Percentiles rank a stretch among this genome's conserved stretches.
Evolutionary conservation across 768 basidiomycete species (phyloP).

Genomic region (Termitomyces sp.): DNA sequence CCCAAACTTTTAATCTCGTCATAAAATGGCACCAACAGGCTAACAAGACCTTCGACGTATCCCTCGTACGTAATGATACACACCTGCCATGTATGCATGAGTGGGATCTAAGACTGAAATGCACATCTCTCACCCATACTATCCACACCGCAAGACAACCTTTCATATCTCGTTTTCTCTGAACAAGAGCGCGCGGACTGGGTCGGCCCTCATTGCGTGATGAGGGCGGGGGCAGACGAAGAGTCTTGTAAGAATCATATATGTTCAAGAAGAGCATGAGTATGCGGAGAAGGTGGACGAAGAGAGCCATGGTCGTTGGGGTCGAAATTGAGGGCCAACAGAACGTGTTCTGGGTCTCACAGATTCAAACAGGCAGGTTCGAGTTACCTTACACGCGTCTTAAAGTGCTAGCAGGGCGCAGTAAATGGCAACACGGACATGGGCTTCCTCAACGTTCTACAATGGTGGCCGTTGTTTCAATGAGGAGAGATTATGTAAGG

Average conservation of each 20-base stretch:
- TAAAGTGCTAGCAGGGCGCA: slow-evolving; percentile 4
- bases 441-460: slow-evolving; percentile 4
- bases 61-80: slow-evolving; percentile 68
- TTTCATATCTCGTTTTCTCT: slow-evolving; percentile 83
- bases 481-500: slow-evolving; percentile 14
- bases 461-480: slow-evolving; percentile 9
- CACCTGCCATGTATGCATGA: slow-evolving; percentile 38
- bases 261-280: slow-evolving; percentile 74
- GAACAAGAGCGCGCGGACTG: slow-evolving; percentile 61
- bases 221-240: slow-evolving; percentile 60
- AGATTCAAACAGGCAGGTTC: background rate
- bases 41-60: slow-evolving; percentile 56
- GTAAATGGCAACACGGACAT: slow-evolving; percentile 11
- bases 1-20: slow-evolving; percentile 73
- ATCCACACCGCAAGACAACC: slow-evolving; percentile 82
- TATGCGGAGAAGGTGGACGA: slow-evolving; percentile 65
- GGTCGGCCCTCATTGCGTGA: slow-evolving; percentile 53
- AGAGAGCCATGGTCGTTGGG: slow-evolving; percentile 49
- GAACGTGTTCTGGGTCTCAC: background rate
- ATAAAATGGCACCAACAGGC: slow-evolving; percentile 79
- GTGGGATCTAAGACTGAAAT: slow-evolving; percentile 2
- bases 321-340: slow-evolving; percentile 3
- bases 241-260: slow-evolving; percentile 80
- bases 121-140: slow-evolving; percentile 60
- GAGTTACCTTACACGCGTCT: slow-evolving; percentile 10